A percentile compares a stretch with the other conserved stretches of the same genome.
Conservation (phyloP, 2,329 filamentous ascomycete species). For the Neophaeococcomyces aloes region DNA sequence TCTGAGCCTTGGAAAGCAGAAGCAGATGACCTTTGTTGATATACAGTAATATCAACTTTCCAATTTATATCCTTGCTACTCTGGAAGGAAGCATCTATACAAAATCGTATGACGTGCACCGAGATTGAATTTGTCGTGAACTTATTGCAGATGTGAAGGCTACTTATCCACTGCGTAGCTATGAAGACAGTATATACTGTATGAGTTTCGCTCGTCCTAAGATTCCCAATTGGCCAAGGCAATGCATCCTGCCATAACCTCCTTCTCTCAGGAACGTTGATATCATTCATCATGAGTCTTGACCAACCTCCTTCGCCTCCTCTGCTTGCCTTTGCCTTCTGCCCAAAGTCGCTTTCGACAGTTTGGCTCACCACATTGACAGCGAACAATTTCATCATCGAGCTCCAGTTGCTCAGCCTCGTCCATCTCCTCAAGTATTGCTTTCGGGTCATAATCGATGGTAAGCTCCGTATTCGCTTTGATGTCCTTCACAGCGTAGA, state of each 20-base stretch:
- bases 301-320: neutral
- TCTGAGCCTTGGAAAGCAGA: no score
- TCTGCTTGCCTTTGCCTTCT: conserved; percentile 2
- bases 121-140: no score
- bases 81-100: no score
- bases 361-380: conserved; percentile 34
- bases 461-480: conserved; percentile 34
- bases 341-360: conserved; percentile 37
- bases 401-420: conserved; percentile 21
- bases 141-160: no score
- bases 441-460: conserved; percentile 36
- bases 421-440: conserved; percentile 8
- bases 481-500: conserved; percentile 37
- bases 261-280: neutral
- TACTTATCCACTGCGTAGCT: no score
- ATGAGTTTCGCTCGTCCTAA: no score
- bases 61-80: no score
- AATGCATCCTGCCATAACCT: neutral
- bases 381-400: conserved; percentile 32
- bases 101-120: no score
- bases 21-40: no score
- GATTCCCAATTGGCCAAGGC: no score
- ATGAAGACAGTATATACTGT: no score
- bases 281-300: conserved; percentile 4
- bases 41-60: no score